Base-by-base conservation (phyloP, 73 alveolate species). In the Urostyla sp. region DNA sequence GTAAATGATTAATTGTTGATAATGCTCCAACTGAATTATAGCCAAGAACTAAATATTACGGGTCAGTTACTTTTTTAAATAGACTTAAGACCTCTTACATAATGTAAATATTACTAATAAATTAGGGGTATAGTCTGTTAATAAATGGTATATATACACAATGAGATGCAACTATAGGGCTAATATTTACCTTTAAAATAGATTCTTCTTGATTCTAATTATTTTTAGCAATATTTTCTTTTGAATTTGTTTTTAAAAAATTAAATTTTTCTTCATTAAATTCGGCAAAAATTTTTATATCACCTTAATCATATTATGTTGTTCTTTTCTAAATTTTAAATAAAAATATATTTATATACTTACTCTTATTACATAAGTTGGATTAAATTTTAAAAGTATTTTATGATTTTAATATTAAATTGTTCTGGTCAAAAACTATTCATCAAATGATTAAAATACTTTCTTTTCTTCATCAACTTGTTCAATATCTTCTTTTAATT, bases 1-100 rank as follows among this genome's bases (percentile, higher is more conserved):
- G 83, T 40, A 69, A 20, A 24, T 69, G 83, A 48, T 69, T 69
- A 6, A 69, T 69, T 1, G 83, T 46, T 2, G 83, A 69, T n/a
- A 37, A 31, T 0, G 61, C 83, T 13, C 83, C 83, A 1, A 45
- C 67, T 34, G 72, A 46, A 48, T 69, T 69, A 7, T n/a, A 48
- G 4, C 83, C 83, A 4, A 69, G 34, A 4, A 69, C 16, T 13
- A 31, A 49, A 10, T 69, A 28, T 13, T 8, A 20, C 18, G 83
- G 72, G 20, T 27, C 6, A 8, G 40, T 23, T 20, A 49, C 7
- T 46, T 3, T 10, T 28, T 44, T 10, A 59, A 46, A 69, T 4
- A 69, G 27, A 2, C 1, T 5, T n/a, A 69, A 5, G 21, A 35
- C 54, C 27, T 69, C 83, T 15, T 7, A 6, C 13, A 69, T 13